phyloP scores from a whole-genome alignment of 2,329 filamentous ascomycete genomes.

The Waltergamsia citrina region DNA sequence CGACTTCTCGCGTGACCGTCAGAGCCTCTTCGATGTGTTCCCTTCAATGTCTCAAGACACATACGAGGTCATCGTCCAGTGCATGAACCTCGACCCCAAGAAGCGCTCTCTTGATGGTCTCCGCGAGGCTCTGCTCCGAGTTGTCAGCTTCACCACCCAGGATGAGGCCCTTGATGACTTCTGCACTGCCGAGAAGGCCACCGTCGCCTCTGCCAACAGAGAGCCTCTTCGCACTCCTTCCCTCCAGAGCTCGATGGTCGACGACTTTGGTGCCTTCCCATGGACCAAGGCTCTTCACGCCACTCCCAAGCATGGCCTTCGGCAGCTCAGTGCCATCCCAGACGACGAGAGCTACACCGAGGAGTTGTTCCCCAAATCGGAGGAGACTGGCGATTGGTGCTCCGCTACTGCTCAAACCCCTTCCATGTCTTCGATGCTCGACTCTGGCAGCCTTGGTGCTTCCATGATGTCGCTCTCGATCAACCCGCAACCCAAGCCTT shows the following conservation, averaged over 20 bases:
- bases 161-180: slow-evolving; percentile 92
- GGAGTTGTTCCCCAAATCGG: slow-evolving; percentile 76
- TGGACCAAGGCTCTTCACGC: slow-evolving; percentile 88
- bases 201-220: slow-evolving; percentile 77
- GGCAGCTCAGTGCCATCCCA: slow-evolving; percentile 80
- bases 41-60: slow-evolving; percentile 98
- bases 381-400: slow-evolving; percentile 67
- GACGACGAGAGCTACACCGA: slow-evolving; percentile 73
- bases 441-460: slow-evolving; percentile 70
- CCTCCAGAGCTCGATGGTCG: slow-evolving; percentile 76
- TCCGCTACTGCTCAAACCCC: slow-evolving; percentile 68
- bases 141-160: slow-evolving; percentile 85
- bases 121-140: slow-evolving; percentile 67
- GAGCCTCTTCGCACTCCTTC: slow-evolving; percentile 94
- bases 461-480: slow-evolving; percentile 70
- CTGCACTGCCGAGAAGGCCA: slow-evolving; percentile 70
- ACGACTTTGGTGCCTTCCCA: slow-evolving; percentile 70
- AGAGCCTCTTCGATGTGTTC: slow-evolving; percentile 96
- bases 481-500: slow-evolving; percentile 23
- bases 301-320: slow-evolving; percentile 58
- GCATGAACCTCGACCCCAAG: slow-evolving; percentile 81
- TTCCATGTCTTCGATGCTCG: slow-evolving; percentile 74
- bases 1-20: slow-evolving; percentile 87
- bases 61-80: slow-evolving; percentile 84
- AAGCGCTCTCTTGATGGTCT: slow-evolving; percentile 76